Conservation (phyloP, 2,329 filamentous ascomycete species). For the Fusarium nurragi region DNA sequence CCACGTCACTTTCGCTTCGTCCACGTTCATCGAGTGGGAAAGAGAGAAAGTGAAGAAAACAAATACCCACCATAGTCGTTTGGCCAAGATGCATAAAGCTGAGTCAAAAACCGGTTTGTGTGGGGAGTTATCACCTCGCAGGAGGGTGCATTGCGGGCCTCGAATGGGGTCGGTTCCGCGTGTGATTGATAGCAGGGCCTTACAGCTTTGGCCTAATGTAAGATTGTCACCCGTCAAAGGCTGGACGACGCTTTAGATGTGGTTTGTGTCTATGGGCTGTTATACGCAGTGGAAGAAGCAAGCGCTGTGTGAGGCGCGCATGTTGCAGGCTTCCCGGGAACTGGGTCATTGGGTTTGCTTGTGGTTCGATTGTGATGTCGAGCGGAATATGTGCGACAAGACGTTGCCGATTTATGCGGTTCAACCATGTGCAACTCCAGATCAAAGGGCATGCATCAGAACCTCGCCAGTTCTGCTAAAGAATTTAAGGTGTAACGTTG, state of each 20-base stretch:
- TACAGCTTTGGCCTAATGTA: background rate
- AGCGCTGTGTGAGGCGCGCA: background rate
- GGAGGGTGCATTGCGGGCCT: constrained; percentile 33
- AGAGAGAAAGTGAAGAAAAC: background rate
- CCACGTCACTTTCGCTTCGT: constrained; percentile 28
- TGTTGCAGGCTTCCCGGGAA: constrained; percentile 22
- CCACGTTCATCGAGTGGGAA: background rate
- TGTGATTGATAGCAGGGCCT: constrained; percentile 8
- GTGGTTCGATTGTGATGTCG: constrained; percentile 34
- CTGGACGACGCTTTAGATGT: background rate
- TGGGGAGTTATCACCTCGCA: constrained; percentile 27
- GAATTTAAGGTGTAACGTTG: background rate
- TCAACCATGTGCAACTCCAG: background rate
- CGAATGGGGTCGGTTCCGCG: constrained; percentile 16
- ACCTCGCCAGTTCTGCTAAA: background rate
- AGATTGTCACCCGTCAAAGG: constrained; percentile 13
- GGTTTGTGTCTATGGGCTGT: constrained; percentile 12
- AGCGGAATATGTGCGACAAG: constrained; percentile 4
- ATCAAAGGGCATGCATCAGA: constrained; percentile 12
- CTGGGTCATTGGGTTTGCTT: constrained; percentile 25
- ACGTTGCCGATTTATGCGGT: background rate
- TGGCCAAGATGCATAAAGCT: constrained; percentile 10
- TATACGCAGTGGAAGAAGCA: background rate
- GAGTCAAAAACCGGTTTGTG: constrained; percentile 37
- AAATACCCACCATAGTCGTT: constrained; percentile 17